Conservation (phyloP, 2,329 filamentous ascomycete genomes). For the Trichoderma aggressivum region DNA sequence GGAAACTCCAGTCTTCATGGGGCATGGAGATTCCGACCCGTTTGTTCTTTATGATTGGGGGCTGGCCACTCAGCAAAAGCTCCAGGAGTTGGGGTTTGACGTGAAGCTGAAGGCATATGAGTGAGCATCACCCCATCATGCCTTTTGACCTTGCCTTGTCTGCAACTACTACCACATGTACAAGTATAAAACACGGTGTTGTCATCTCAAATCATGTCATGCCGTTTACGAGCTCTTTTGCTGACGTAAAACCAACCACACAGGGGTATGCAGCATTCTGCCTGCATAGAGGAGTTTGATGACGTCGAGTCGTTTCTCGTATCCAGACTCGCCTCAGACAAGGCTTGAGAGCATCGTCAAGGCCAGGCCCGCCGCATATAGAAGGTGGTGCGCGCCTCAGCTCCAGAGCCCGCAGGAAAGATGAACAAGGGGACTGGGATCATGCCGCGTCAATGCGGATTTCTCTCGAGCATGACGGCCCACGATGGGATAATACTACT, state of each 20-base stretch:
- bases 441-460: not conserved
- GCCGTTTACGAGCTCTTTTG: not conserved
- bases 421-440: not conserved
- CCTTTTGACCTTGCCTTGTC: not conserved
- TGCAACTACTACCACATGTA: not conserved
- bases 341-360: not conserved
- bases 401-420: not conserved
- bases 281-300: slow-evolving; percentile 73
- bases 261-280: slow-evolving; percentile 71
- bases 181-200: not conserved
- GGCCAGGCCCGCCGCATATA: not conserved
- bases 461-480: not conserved
- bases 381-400: not conserved
- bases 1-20: slow-evolving; percentile 79
- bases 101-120: slow-evolving; percentile 74
- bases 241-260: not conserved
- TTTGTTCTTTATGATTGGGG: slow-evolving; percentile 69
- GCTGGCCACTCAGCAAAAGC: slow-evolving; percentile 56
- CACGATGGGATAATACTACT: not conserved
- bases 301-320: slow-evolving; percentile 66
- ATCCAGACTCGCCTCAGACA: slow-evolving; percentile 41
- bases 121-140: slow-evolving; percentile 42
- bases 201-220: not conserved
- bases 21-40: slow-evolving; percentile 70
- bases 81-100: slow-evolving; percentile 66